Evolutionary conservation across 169 alveolate species (phyloP).

Genomic region (Plasmodium reichenowi): DNA sequence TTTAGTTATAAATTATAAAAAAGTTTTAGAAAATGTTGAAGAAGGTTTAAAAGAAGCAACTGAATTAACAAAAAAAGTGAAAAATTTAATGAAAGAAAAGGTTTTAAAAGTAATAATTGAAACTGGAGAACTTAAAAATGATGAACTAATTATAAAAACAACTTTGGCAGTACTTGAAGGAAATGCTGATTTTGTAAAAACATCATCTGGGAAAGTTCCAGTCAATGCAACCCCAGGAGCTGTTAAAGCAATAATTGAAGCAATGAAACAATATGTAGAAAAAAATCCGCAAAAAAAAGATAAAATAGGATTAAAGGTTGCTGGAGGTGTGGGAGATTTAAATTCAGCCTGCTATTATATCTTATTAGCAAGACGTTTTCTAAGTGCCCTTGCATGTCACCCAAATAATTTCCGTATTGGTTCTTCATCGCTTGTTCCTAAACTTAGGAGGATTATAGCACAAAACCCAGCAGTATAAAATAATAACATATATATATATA

Average conservation of each 20-base stretch:
- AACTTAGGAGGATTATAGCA: constrained; percentile 32
- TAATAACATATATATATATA: no score
- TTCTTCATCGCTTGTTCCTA: constrained; percentile 59
- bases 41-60: constrained; percentile 73
- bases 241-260: constrained; percentile 55
- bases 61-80: constrained; percentile 19
- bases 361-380: constrained; percentile 34
- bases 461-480: constrained; percentile 25
- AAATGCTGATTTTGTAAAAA: constrained; percentile 80
- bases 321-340: constrained; percentile 80
- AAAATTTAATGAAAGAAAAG: constrained; percentile 26
- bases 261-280: constrained; percentile 29
- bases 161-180: constrained; percentile 77
- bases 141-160: constrained; percentile 67
- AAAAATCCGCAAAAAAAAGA: constrained; percentile 45
- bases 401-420: constrained; percentile 70
- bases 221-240: constrained; percentile 78
- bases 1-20: constrained; percentile 77
- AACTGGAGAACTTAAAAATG: constrained; percentile 77
- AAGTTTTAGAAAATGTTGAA: constrained; percentile 25
- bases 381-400: constrained; percentile 77
- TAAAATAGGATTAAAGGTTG: constrained; percentile 78
- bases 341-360: constrained; percentile 75
- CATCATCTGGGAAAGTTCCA: constrained; percentile 81
- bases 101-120: constrained; percentile 80